Base-by-base conservation (phyloP, 2,329 filamentous ascomycete genomes). In the Diplodia corticola region DNA sequence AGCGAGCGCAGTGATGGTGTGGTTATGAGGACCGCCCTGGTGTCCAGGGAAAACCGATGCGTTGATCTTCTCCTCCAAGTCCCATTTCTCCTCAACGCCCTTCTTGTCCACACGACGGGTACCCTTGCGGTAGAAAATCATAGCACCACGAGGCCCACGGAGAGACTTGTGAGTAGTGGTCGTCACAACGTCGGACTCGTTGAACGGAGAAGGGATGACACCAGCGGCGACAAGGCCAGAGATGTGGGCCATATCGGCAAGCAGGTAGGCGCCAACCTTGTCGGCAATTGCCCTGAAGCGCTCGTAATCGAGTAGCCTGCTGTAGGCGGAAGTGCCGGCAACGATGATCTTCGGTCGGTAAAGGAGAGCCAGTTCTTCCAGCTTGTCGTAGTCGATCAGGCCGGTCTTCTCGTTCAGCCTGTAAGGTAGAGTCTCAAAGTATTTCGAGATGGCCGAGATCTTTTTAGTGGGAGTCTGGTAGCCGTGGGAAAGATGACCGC, bases 61-160 rank as follows among this genome's bases (percentile, higher is more conserved):
- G 85, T 99, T 99, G 85, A 99, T 99, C 66, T 93, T 91, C 73
- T 89, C 88, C 85, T 99, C 95, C 37, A 99, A 88, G 76, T 99
- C 93, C 79, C 97, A 99, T 74, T 93, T 84, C 84, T 94, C 87
- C 83, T 97, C 94, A 75, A 93, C 93, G 68, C 91, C 89, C 87
- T 97, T 97, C 81, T 91, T 84, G 77, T 98, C 92, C 64, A 90
- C 90, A 75, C 90, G 92, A 76, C 94, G 91, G 69, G 97, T 89
- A 70, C 95, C 95, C 85, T 96, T 97, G 81, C 95, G 92, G 89
- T 93, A 99, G 88, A 99, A 99, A 83, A 99, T 99, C 95, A 99
- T 99, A 78, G 95, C 95, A 76, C 95, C 95, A 79, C 95, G 92
- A 68, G 95, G 95, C 68, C 95, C 95, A 81, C 95, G 93, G 73